A percentile compares a stretch with the other conserved stretches of the same genome.
Evolutionary conservation across 805 yeast genomes (phyloP).

Genomic region (Wickerhamiella lipophila): DNA sequence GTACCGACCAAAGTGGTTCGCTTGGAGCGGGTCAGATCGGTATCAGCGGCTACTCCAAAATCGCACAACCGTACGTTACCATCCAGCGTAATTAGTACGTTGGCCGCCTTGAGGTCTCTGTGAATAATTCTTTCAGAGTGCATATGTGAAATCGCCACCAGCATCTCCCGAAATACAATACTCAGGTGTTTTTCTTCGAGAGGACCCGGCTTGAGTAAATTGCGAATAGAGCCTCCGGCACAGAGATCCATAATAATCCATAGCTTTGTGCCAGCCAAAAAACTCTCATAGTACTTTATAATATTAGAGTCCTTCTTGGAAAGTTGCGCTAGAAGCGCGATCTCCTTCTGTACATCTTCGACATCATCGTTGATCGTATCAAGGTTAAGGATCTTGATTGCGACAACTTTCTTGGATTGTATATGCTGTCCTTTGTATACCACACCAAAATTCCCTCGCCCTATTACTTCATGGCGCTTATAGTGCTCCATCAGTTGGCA

Average conservation of each 20-base stretch:
- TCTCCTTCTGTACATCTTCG: conserved; percentile 84
- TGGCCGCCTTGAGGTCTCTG: conserved; percentile 94
- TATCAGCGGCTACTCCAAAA: conserved; percentile 95
- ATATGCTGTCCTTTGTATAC: conserved; percentile 66
- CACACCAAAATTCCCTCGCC: conserved; percentile 93
- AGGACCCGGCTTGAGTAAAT: conserved; percentile 72
- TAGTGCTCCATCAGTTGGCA: conserved; percentile 27
- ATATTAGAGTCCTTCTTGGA: conserved; percentile 73
- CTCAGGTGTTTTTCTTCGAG: conserved; percentile 76
- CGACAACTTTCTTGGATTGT: conserved; percentile 64
- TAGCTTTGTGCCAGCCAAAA: conserved; percentile 72
- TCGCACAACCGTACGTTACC: conserved; percentile 90
- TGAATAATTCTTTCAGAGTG: conserved; percentile 89
- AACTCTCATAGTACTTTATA: conserved; percentile 83
- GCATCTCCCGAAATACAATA: conserved; percentile 71
- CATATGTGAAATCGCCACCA: conserved; percentile 64
- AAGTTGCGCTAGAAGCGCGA: conserved; percentile 70
- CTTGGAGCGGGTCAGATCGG: conserved; percentile 59
- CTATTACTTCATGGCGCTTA: conserved; percentile 79
- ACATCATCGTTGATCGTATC: conserved; percentile 94
- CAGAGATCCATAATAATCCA: conserved; percentile 98
- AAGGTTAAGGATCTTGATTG: conserved; percentile 81
- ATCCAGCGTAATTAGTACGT: conserved; percentile 74
- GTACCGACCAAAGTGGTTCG: conserved; percentile 81
- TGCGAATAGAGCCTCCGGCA: conserved; percentile 89